Conservation (phyloP, 1,284 basidiomycete genomes). For the Ustilago hordei region DNA sequence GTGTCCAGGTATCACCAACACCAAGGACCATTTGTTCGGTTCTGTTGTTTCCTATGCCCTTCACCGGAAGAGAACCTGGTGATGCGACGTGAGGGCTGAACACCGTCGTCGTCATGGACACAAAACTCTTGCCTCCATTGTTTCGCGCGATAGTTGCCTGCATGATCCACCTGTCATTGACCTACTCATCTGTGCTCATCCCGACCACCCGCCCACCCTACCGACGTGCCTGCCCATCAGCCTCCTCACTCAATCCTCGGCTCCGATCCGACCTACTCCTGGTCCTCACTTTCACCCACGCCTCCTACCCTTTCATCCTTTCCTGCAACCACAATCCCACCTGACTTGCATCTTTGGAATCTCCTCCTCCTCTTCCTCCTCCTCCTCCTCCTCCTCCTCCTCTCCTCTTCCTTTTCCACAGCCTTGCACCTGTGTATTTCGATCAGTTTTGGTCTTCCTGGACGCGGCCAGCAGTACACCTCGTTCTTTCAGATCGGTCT, state of each 20-base stretch:
- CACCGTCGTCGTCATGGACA: not conserved
- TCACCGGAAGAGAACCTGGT: not conserved
- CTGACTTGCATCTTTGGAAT: not conserved
- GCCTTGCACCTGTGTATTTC: not conserved
- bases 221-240: not conserved
- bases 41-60: not conserved
- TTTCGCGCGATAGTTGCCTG: not conserved
- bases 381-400: not conserved
- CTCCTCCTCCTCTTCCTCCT: not conserved
- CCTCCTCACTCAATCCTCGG: not conserved
- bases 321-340: not conserved
- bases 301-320: not conserved
- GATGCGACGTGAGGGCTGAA: not conserved
- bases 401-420: not conserved
- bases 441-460: not conserved
- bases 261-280: not conserved
- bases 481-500: no score
- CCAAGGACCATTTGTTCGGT: not conserved
- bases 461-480: not conserved
- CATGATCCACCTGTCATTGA: constrained; percentile 11
- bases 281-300: not conserved
- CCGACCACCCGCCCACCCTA: not conserved
- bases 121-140: constrained; percentile 5
- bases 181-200: constrained; percentile 1
- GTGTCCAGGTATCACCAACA: not conserved